These are phyloP conservation scores for Rhodotorula paludigena DNA, from an alignment of 768 basidiomycete species.

Conservation along the genomic window DNA sequence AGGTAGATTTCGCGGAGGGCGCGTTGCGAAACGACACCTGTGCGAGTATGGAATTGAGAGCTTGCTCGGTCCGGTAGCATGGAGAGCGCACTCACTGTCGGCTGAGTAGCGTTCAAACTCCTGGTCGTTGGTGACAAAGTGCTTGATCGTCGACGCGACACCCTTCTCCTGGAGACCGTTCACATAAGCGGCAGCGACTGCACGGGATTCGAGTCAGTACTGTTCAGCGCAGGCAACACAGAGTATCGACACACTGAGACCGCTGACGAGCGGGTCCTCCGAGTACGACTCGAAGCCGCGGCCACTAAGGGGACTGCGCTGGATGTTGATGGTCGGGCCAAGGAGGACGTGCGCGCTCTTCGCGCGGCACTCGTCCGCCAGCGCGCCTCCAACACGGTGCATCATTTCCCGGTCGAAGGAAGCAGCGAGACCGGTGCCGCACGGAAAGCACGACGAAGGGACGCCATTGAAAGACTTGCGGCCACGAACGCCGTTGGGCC, in stretches of 20 bases:
- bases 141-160: slow-evolving; percentile 45
- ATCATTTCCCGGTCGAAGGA: slow-evolving; percentile 58
- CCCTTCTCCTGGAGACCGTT: slow-evolving; percentile 43
- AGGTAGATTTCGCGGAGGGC: slow-evolving; percentile 48
- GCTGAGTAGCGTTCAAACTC: slow-evolving; percentile 36
- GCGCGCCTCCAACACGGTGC: slow-evolving; percentile 52
- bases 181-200: slow-evolving; percentile 41
- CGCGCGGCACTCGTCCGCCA: slow-evolving; percentile 57
- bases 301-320: slow-evolving; percentile 45
- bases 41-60: too few relatives aligned
- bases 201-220: not conserved
- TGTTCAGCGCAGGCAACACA: too few relatives aligned
- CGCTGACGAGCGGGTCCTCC: slow-evolving; percentile 38
- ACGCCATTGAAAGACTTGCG: slow-evolving; percentile 40
- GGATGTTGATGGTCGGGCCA: slow-evolving; percentile 46
- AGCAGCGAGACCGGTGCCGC: slow-evolving; percentile 57
- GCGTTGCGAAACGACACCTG: slow-evolving; percentile 42
- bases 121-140: slow-evolving; percentile 41
- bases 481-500: slow-evolving; percentile 37
- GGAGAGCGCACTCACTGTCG: slow-evolving; percentile 10
- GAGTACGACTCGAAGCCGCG: slow-evolving; percentile 46
- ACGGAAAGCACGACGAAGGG: slow-evolving; percentile 58
- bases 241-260: slow-evolving; percentile 7
- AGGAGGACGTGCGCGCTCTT: slow-evolving; percentile 49
- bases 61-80: too few relatives aligned